Evolutionary conservation across 75 land plant species (phyloP).

Genomic region (Adiantum capillusveneris): DNA sequence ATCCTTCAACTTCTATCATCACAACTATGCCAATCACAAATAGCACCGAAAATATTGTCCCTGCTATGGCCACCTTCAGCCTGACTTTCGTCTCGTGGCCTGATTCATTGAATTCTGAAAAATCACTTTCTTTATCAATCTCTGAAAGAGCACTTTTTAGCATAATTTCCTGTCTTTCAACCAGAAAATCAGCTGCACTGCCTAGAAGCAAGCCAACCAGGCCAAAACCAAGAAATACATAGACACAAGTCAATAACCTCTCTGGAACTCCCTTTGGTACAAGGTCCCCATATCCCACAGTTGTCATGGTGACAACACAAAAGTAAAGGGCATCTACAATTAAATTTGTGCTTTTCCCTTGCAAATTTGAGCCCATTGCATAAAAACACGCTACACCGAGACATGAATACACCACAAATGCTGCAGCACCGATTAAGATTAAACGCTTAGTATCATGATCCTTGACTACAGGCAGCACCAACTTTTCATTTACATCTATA

Average conservation of each 20-base stretch:
- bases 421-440: neutral
- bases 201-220: conserved; percentile 56
- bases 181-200: conserved; percentile 68
- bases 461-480: neutral
- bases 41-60: conserved; percentile 26
- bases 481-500: neutral
- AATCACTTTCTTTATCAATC: conserved; percentile 4
- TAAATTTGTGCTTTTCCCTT: conserved; percentile 54
- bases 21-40: conserved; percentile 45
- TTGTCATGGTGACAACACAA: conserved; percentile 88
- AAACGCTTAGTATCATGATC: neutral
- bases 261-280: conserved; percentile 48
- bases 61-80: conserved; percentile 28
- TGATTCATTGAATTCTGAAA: conserved; percentile 20
- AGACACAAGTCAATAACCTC: conserved; percentile 74
- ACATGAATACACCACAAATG: conserved; percentile 36
- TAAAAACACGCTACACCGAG: conserved; percentile 49
- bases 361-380: conserved; percentile 33
- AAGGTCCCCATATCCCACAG: conserved; percentile 94
- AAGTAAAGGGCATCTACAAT: conserved; percentile 80
- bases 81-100: conserved; percentile 19
- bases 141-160: conserved; percentile 41
- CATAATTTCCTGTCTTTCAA: conserved; percentile 72
- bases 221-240: conserved; percentile 75
- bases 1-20: conserved; percentile 39